Conservation (phyloP, 2,329 filamentous ascomycete species). For the Cladosporium austrohemisphaericum region DNA sequence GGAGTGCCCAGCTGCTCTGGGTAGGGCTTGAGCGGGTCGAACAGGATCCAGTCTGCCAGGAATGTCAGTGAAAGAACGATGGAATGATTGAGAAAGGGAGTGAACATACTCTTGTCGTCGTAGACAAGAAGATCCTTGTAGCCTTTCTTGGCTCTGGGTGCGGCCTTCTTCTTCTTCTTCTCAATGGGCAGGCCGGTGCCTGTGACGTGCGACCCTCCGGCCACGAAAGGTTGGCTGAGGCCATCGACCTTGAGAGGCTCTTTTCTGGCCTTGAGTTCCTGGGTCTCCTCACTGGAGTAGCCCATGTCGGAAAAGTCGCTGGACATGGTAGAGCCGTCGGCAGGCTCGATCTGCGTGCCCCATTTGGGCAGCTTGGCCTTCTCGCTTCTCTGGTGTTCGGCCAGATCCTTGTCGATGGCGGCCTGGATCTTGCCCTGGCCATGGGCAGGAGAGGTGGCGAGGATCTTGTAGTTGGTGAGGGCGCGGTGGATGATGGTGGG, state of each 20-base stretch:
- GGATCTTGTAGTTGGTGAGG: conserved; percentile 17
- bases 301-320: conserved; percentile 15
- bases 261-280: background rate
- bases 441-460: conserved; percentile 8
- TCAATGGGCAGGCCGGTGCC: background rate
- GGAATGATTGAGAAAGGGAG: conserved; percentile 16
- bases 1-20: conserved; percentile 12
- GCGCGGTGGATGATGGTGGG: conserved; percentile 19
- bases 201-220: background rate
- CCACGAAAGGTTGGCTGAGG: background rate
- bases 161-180: conserved; percentile 14
- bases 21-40: conserved; percentile 22
- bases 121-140: background rate
- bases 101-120: conserved; percentile 34
- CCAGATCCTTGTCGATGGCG: background rate
- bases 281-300: background rate
- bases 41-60: conserved; percentile 27
- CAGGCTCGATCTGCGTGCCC: background rate
- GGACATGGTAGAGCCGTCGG: conserved; percentile 1
- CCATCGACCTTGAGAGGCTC: conserved; percentile 3
- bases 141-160: conserved; percentile 8
- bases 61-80: background rate
- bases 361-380: background rate
- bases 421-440: background rate
- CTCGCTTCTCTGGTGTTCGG: background rate